phyloP scores from a whole-genome alignment of 2,329 filamentous ascomycete species.

The Pyrenochaeta sp. region DNA sequence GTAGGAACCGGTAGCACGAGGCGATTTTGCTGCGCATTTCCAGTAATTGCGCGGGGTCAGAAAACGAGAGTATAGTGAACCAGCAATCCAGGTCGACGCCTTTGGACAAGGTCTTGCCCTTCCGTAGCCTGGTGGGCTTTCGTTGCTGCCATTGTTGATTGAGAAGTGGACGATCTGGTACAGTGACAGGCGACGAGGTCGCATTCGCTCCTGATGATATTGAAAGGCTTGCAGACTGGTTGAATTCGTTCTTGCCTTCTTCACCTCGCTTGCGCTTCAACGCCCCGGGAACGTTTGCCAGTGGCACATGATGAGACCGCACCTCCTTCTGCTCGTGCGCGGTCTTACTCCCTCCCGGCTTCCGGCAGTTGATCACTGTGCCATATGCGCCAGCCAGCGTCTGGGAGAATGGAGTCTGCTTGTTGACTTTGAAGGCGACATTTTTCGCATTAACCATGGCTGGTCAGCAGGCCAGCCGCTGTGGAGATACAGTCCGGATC shows the following conservation, averaged over 20 bases:
- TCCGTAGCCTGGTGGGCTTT: constrained; percentile 39
- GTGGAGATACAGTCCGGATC: constrained; percentile 25
- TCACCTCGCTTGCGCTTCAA: constrained; percentile 38
- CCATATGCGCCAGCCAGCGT: constrained; percentile 40
- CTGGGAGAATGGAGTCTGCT: constrained; percentile 41
- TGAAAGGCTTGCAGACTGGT: constrained; percentile 5
- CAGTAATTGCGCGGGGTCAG: constrained; percentile 44
- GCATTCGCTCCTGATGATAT: constrained; percentile 9
- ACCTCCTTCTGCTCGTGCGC: constrained; percentile 34
- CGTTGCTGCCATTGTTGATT: constrained; percentile 31
- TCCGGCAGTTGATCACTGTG: constrained; percentile 47
- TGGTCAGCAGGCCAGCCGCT: constrained; percentile 46
- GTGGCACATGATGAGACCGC: constrained; percentile 39
- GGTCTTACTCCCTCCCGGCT: constrained; percentile 37
- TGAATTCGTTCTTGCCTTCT: constrained; percentile 13
- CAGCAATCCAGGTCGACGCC: constrained; percentile 44
- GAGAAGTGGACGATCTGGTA: constrained; percentile 20
- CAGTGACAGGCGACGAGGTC: constrained; percentile 10
- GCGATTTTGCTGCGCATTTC: constrained; percentile 46
- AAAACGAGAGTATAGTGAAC: constrained; percentile 48
- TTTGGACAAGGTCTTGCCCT: constrained; percentile 36
- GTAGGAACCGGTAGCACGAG: constrained; percentile 45
- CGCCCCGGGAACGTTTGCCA: constrained; percentile 37
- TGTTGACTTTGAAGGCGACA: constrained; percentile 50
- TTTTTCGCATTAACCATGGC: constrained; percentile 50